phyloP scores from a whole-genome alignment of 169 alveolate species.

The Cryptosporidium canis region DNA sequence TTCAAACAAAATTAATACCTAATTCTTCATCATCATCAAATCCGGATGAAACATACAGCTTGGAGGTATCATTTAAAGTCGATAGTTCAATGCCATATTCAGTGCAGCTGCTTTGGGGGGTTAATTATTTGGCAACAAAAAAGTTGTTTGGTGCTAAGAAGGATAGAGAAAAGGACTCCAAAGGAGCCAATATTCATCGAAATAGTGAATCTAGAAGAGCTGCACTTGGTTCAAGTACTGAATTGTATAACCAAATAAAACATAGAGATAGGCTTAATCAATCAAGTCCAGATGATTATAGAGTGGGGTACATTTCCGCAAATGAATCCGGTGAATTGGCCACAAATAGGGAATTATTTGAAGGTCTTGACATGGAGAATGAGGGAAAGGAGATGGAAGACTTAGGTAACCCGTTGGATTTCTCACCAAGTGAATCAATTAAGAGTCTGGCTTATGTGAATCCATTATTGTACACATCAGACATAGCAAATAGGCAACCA shows the following conservation, averaged over 20 bases:
- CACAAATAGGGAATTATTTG: not conserved
- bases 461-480: constrained; percentile 37
- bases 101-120: constrained; percentile 63
- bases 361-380: not conserved
- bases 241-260: constrained; percentile 22
- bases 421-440: constrained; percentile 50
- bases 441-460: constrained; percentile 12
- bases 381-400: not conserved
- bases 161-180: not conserved
- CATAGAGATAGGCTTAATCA: not conserved
- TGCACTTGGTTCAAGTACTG: constrained; percentile 47
- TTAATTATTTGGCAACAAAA: not conserved
- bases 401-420: not conserved
- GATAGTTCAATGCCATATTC: constrained; percentile 16
- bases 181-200: not conserved
- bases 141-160: not conserved
- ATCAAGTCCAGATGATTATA: not conserved
- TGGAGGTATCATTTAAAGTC: constrained; percentile 44
- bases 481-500: not conserved
- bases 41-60: constrained; percentile 57
- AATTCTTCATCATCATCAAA: constrained; percentile 67
- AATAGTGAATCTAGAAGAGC: not conserved
- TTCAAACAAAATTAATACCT: constrained; percentile 37
- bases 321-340: not conserved
- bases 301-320: not conserved